Evolutionary conservation across 345 rosid genomes (phyloP).

Genomic region (Eucalyptus sp.): DNA sequence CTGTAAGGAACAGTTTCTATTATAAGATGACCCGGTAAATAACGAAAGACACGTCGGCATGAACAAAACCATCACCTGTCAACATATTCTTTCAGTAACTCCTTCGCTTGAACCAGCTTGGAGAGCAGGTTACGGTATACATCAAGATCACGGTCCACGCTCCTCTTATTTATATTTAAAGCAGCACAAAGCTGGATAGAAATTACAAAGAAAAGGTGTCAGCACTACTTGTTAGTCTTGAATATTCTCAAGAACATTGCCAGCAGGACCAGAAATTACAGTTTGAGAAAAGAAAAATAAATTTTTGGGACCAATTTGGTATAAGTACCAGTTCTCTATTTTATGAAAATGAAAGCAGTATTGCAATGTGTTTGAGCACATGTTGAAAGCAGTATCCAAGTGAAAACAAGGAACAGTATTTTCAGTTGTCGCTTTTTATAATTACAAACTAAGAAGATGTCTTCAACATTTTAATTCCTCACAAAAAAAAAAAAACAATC

Average conservation of each 20-base stretch:
- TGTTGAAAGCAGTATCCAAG: neutral
- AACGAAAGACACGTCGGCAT: neutral
- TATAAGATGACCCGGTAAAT: neutral
- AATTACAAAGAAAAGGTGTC: neutral
- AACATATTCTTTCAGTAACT: constrained; percentile 85
- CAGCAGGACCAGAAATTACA: neutral
- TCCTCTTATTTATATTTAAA: constrained; percentile 71
- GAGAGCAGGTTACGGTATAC: constrained; percentile 91
- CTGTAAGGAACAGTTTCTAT: neutral
- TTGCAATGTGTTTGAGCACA: neutral
- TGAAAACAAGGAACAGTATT: neutral
- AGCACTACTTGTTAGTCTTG: neutral
- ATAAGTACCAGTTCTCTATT: neutral
- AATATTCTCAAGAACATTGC: neutral
- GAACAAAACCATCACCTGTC: constrained; percentile 40
- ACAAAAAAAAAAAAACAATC: neutral
- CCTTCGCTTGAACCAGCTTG: constrained; percentile 97
- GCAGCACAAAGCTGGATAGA: constrained; percentile 68
- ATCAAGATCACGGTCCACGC: constrained; percentile 94
- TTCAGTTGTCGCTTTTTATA: neutral
- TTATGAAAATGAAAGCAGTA: neutral
- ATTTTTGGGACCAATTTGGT: neutral
- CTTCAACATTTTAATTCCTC: neutral
- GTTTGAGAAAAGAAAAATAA: neutral
- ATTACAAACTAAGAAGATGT: neutral